Evolutionary conservation across 2,329 filamentous ascomycete genomes (phyloP), one percentile per base, ranked within the genome.

Genomic region (Penicillium frequentans): DNA sequence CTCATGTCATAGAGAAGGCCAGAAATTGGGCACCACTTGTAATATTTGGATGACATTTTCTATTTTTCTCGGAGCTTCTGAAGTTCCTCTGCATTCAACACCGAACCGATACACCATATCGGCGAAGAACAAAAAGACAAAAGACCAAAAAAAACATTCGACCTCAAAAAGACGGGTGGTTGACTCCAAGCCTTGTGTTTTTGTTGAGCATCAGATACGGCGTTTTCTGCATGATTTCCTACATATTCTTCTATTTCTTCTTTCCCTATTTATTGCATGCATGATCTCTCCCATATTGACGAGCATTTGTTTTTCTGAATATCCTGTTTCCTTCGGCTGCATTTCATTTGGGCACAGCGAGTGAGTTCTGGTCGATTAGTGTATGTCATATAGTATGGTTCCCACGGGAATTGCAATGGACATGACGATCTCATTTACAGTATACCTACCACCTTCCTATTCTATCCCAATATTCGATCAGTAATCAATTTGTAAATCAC

Each of bases 1-100:
- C 68, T 73, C 68, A 73, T 71, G 70, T 68, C 70, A 74, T 75
- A 75, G 71, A 74, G 66, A 72, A 69, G 70, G 65, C 60, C 62
- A 64, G 68, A 64, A 59, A 60, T 64, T 61, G 58, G 63, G 61
- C 55, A 52, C 49, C 45, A 58, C 56, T 63, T 67, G 64, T 68
- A 66, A 61, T 67, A 66, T 63, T 65, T 60, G 60, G 56, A 61
- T 58, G 58, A 60, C 59, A 55, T 62, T 44, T 48, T 54, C 37
- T 42, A n/a, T 48, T 29, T 48, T 37, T 21, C 43, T 39, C 19
- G 54, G 58, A 68, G 54, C 55, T 54, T 55, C 52, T 51, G 52
- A 54, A 52, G 49, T 55, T 64, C 35, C 54, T 44, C 3, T 54
- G 19, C 24, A 33, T 48, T 37, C 48, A 26, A 55, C 49, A 45